Conservation (phyloP, 805 yeast genomes). For the Kluyveromyces siamensis region DNA sequence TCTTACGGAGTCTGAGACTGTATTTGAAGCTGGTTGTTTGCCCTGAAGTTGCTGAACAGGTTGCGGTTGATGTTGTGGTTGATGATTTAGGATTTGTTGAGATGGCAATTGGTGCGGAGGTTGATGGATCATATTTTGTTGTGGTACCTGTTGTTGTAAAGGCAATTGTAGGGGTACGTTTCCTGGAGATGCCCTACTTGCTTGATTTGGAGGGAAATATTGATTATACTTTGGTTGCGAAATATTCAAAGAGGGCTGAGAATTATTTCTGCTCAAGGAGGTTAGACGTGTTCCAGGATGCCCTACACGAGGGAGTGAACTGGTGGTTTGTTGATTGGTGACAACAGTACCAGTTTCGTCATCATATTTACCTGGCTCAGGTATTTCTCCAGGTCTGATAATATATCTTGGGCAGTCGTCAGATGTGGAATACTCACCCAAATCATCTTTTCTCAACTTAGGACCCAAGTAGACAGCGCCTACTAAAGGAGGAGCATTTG, state of each 20-base stretch:
- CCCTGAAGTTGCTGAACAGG: slow-evolving; percentile 1
- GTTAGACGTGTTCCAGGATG: slow-evolving; percentile 12
- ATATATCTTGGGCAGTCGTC: slow-evolving; percentile 36
- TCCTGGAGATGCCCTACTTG: neutral
- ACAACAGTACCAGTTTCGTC: slow-evolving; percentile 24
- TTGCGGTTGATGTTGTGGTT: slow-evolving; percentile 14
- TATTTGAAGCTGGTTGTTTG: slow-evolving; percentile 1
- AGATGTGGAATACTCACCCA: slow-evolving; percentile 62
- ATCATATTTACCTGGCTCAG: slow-evolving; percentile 27
- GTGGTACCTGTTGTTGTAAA: slow-evolving; percentile 18
- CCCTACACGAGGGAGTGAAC: slow-evolving; percentile 16
- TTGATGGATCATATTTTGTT: slow-evolving; percentile 11
- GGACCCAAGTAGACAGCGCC: slow-evolving; percentile 85
- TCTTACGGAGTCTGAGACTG: slow-evolving; percentile 1
- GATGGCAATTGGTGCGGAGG: slow-evolving; percentile 11
- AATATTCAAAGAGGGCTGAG: neutral
- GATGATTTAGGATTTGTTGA: slow-evolving; percentile 10
- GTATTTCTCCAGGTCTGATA: slow-evolving; percentile 35
- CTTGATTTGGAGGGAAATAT: slow-evolving; percentile 5
- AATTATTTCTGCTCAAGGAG: neutral
- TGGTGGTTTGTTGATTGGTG: slow-evolving; percentile 12
- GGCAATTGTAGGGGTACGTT: slow-evolving; percentile 17
- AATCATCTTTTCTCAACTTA: slow-evolving; percentile 68
- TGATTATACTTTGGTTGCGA: slow-evolving; percentile 4
- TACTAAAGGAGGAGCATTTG: slow-evolving; percentile 86